phyloP scores from a whole-genome alignment of 257 asterid species.

The Fraxinus americana region DNA sequence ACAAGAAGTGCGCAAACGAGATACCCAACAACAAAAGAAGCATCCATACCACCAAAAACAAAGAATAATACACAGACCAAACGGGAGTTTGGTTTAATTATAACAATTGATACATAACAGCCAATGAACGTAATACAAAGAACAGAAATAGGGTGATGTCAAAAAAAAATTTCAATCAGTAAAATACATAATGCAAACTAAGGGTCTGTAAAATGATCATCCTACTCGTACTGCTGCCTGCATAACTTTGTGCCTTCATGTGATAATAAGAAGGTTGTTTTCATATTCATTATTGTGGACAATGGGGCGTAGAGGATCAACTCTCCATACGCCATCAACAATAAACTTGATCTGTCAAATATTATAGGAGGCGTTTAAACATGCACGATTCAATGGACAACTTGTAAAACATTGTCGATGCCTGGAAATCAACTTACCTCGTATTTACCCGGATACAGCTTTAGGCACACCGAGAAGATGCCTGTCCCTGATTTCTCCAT shows the following conservation, averaged over 20 bases:
- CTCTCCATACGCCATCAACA: constrained; percentile 88
- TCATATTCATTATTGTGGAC: constrained; percentile 60
- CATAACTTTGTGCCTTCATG: constrained; percentile 29
- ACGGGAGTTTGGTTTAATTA: neutral
- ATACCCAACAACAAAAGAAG: neutral
- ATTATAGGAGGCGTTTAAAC: neutral
- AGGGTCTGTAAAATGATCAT: neutral
- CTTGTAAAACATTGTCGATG: neutral
- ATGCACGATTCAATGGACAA: neutral
- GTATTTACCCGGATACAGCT: constrained; percentile 87
- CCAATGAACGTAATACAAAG: neutral
- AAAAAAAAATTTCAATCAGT: neutral
- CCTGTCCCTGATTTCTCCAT: constrained; percentile 75
- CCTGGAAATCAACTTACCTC: constrained; percentile 54
- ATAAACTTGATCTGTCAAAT: constrained; percentile 80
- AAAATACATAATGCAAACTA: neutral
- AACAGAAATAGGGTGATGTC: neutral
- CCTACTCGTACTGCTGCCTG: neutral
- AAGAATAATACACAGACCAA: neutral
- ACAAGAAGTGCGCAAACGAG: too few relatives aligned
- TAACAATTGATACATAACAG: neutral
- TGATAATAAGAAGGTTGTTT: constrained; percentile 67
- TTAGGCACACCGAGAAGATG: constrained; percentile 57
- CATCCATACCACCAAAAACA: neutral
- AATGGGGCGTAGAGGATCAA: constrained; percentile 78